Evolutionary conservation across 2,329 filamentous ascomycete genomes (phyloP).

Genomic region (Metarhizium brunneum): DNA sequence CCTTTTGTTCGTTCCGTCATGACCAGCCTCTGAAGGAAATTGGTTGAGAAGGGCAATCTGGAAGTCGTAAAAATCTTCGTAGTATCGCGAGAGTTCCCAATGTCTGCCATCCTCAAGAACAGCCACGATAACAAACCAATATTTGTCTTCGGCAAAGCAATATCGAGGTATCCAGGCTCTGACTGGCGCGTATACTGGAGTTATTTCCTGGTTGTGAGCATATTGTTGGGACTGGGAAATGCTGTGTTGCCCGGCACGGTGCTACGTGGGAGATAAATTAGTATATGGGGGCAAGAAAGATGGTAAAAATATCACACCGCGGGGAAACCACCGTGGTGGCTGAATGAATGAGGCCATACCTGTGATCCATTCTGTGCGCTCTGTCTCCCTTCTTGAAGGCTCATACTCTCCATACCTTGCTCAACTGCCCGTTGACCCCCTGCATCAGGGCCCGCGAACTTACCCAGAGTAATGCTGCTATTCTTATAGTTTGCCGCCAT

Average conservation of each 20-base stretch:
- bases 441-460: conserved; percentile 50
- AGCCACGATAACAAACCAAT: conserved; percentile 96
- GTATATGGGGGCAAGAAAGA: not conserved
- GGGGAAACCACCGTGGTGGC: not conserved
- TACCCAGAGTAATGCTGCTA: conserved; percentile 92
- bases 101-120: conserved; percentile 80
- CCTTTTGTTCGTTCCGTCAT: conserved; percentile 58
- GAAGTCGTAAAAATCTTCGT: conserved; percentile 98
- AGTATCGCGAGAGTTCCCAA: conserved; percentile 91
- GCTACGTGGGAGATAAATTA: not conserved
- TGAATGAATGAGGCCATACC: conserved; percentile 12
- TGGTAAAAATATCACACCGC: no score
- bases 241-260: conserved; percentile 19
- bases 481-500: conserved; percentile 99
- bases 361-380: conserved; percentile 13
- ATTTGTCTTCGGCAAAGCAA: conserved; percentile 94
- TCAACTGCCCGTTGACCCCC: conserved; percentile 41
- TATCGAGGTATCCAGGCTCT: conserved; percentile 83
- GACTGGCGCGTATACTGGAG: conserved; percentile 63
- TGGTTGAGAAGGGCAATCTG: conserved; percentile 90
- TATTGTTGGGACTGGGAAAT: conserved; percentile 25
- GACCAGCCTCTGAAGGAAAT: conserved; percentile 88
- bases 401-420: conserved; percentile 70
- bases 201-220: conserved; percentile 30
- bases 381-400: conserved; percentile 39